Percentiles rank a stretch among this genome's conserved stretches.
Conservation (phyloP, 2,329 filamentous ascomycete species). For the Parastagonospora avenae region DNA sequence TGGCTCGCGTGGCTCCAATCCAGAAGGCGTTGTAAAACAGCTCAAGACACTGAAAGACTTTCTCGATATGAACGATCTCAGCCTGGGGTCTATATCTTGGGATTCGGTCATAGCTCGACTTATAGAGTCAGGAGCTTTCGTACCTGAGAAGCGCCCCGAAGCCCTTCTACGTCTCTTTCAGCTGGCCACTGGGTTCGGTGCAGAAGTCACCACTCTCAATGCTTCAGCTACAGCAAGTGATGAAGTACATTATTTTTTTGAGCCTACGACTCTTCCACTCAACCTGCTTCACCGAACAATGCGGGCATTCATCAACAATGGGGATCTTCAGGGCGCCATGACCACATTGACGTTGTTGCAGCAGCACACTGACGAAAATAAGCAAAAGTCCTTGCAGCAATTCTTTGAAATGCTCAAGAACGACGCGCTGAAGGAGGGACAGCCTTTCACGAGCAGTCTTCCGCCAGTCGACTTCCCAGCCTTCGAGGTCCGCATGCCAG, state of each 20-base stretch:
- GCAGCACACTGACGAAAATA: slow-evolving; percentile 51
- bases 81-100: slow-evolving; percentile 51
- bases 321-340: slow-evolving; percentile 48
- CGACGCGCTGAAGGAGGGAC: slow-evolving; percentile 17
- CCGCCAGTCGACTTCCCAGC: slow-evolving; percentile 51
- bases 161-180: slow-evolving; percentile 48
- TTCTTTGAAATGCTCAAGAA: slow-evolving; percentile 48
- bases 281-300: slow-evolving; percentile 52
- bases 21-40: slow-evolving; percentile 39
- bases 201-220: slow-evolving; percentile 46
- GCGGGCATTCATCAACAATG: slow-evolving; percentile 45
- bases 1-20: slow-evolving; percentile 45
- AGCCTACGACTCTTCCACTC: slow-evolving; percentile 50
- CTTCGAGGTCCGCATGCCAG: slow-evolving; percentile 53
- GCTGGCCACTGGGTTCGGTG: slow-evolving; percentile 49
- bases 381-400: slow-evolving; percentile 46
- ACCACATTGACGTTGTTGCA: slow-evolving; percentile 46
- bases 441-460: slow-evolving; percentile 31
- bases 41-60: slow-evolving; percentile 46
- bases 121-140: slow-evolving; percentile 54
- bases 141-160: slow-evolving; percentile 52
- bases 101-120: slow-evolving; percentile 56
- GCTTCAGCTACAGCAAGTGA: slow-evolving; percentile 25
- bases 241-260: slow-evolving; percentile 49
- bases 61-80: slow-evolving; percentile 44